phyloP scores from a whole-genome alignment of 805 yeast genomes.

The Candida lessepsii region DNA sequence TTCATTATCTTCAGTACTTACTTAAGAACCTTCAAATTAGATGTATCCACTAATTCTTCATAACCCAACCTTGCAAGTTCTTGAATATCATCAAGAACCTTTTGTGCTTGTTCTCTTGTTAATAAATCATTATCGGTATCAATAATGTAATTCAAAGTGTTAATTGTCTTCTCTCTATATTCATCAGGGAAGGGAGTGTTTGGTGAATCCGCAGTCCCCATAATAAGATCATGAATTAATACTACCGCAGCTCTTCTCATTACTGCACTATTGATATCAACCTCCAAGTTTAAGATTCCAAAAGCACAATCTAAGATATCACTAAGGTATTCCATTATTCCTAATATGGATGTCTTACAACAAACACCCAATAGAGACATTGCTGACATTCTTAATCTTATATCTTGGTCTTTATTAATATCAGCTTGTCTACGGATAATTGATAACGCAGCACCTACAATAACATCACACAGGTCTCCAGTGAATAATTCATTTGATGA shows the following conservation, averaged over 20 bases:
- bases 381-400: conserved; percentile 76
- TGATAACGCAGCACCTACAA: conserved; percentile 45
- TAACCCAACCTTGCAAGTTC: conserved; percentile 23
- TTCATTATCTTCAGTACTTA: no score
- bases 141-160: conserved; percentile 41
- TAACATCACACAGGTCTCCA: conserved; percentile 40
- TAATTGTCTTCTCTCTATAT: conserved; percentile 44
- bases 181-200: conserved; percentile 49
- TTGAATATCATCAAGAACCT: conserved; percentile 30
- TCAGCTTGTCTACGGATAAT: conserved; percentile 30
- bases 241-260: conserved; percentile 78
- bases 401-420: conserved; percentile 43
- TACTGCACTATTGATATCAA: conserved; percentile 42
- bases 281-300: conserved; percentile 69
- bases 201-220: conserved; percentile 46
- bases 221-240: conserved; percentile 57
- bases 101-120: conserved; percentile 55
- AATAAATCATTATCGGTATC: conserved; percentile 56
- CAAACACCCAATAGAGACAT: conserved; percentile 79
- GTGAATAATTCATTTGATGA: conserved; percentile 46
- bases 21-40: no score
- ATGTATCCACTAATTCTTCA: no score
- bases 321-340: conserved; percentile 45
- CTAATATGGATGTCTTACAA: conserved; percentile 57
- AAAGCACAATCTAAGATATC: conserved; percentile 73